These are phyloP conservation scores for Apocynum venetum DNA, from an alignment of 257 asterid genomes.

Conservation along the genomic window DNA sequence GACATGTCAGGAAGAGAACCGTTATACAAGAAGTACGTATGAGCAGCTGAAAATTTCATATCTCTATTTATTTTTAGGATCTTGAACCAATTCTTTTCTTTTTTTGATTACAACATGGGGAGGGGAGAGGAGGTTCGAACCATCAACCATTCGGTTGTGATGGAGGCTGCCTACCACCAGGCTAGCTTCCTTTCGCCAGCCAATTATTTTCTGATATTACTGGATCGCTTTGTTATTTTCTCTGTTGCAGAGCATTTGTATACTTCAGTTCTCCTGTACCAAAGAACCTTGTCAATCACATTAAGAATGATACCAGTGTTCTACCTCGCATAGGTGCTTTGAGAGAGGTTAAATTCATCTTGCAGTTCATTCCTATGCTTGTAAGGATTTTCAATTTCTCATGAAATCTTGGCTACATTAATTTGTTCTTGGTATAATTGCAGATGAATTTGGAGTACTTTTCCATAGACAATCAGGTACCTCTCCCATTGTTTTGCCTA, in stretches of 20 bases:
- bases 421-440: constrained; percentile 23
- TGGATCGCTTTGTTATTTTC: constrained; percentile 14
- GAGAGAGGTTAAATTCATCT: constrained; percentile 60
- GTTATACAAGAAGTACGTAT: constrained; percentile 73
- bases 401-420: constrained; percentile 6
- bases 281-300: constrained; percentile 69
- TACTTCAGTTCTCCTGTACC: constrained; percentile 83
- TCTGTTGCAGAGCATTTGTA: constrained; percentile 71
- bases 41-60: constrained; percentile 2
- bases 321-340: constrained; percentile 96
- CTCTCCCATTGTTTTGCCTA: constrained; percentile 4
- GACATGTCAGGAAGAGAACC: constrained; percentile 99
- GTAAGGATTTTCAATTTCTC: neutral
- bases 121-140: too few species aligned
- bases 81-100: constrained; percentile 7
- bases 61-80: constrained; percentile 2
- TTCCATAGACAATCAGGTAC: constrained; percentile 87
- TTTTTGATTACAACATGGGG: too few species aligned
- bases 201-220: constrained; percentile 17
- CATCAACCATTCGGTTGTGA: too few species aligned
- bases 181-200: too few species aligned
- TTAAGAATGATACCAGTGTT: constrained; percentile 88
- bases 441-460: constrained; percentile 98
- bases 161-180: too few species aligned
- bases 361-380: neutral